Base-by-base conservation (phyloP, 495 filamentous ascomycete species). In the Talaromyces thailandensis region DNA sequence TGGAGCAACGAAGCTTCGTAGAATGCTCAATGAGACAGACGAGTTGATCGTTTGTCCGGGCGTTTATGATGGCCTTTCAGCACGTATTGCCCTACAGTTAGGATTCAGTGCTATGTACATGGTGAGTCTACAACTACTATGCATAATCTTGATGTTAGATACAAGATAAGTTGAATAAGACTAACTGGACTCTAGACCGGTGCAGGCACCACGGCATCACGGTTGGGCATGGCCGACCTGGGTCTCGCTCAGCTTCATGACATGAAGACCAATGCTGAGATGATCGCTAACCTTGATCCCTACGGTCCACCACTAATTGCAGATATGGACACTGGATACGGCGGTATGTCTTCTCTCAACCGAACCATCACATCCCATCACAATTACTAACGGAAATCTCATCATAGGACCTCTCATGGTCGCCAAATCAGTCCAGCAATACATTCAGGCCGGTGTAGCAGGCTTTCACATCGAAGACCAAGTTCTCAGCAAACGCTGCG, bases 401-500 rank as follows among this genome's bases (percentile, higher is more conserved):
- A 12, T 35, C 2, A 7, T 29, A 84, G 81, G 82, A 1, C 82
- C 83, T 0, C 65, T 87, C 32, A 85, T 86, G 77, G 81, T 89
- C 18, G 75, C 81, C n/a, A 79, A 82, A 37, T 80, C 86, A 1
- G 81, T 88, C n/a, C 75, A 81, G 63, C 75, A 84, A 51, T 91
- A 89, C 68, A 83, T 84, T 48, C 77, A 78, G n/a, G 80, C 84
- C 9, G 85, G 85, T n/a, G 84, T 90, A 0, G 87, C 87, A 4
- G 88, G 80, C 8, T 77, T 90, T 63, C 86, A 90, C 64, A 81
- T 90, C 61, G 88, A 91, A 73, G 88, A 90, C 73, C 86, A 90
- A 66, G 80, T 88, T 23, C 71, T 74, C 56, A 83, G 79, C 56
- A 90, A 90, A 69, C 85, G 85, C 2, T 87, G 85, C 68, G 86